Base-by-base conservation (phyloP, 2,329 filamentous ascomycete species). In the Diaporthe amygdali region DNA sequence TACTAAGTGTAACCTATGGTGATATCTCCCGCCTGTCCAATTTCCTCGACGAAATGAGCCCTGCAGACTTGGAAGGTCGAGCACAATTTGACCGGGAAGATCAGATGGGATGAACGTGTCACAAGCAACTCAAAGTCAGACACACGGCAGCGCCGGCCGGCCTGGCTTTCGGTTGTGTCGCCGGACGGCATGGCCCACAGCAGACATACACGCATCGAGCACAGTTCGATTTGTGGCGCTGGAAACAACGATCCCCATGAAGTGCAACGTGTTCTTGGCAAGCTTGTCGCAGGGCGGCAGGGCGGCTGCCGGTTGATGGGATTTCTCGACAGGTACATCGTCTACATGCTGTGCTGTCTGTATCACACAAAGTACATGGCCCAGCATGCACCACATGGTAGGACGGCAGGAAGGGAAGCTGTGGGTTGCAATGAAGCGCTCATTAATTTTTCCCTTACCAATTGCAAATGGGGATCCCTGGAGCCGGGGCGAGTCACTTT, bases 31-130 rank as follows among this genome's bases (percentile, higher is more conserved):
- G 68, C 68, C 39, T 34, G 63, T 73, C 47, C 67, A 73, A 73
- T 73, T 73, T 73, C 64, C 41, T 66, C 55, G 34, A 27, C 46
- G 39, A 73, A 71, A 71, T 73, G 68, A 71, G 63, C 56, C 32
- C 47, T 71, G 69, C 69, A 22, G 41, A 51, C 30, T 59, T 59
- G 66, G 41, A 59, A 39, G 41, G 52, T 34, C 46, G 30, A 56
- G 51, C 66, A 68, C 66, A 55, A 68, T 56, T 39, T 34, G 37
- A 14, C 52, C 63, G 27, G 37, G 63, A 30, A 44, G 47, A 56
- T 49, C 30, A 56, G 52, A 41, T 49, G 51, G 32, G 47, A 44
- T 17, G 66, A 39, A 68, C 44, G 66, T 49, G 52, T 41, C 59
- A 49, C 59, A 64, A 49, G 44, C 59, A 49, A 30, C 49, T 47